These are phyloP conservation scores for Annulohypoxylon moriforme DNA, from an alignment of 495 filamentous ascomycete genomes.

Conservation along the genomic window DNA sequence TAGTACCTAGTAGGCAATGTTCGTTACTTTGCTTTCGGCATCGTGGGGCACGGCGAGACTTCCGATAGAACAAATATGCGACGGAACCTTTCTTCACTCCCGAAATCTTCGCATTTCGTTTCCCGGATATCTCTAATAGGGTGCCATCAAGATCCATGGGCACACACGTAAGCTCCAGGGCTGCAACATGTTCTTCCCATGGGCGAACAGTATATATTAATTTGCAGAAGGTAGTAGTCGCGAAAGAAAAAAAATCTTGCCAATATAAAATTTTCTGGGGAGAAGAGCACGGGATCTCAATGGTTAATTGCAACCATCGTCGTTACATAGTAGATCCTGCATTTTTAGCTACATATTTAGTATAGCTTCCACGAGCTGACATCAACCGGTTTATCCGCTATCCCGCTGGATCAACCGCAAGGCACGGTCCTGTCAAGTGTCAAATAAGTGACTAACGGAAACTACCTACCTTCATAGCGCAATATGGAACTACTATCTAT, in stretches of 20 bases:
- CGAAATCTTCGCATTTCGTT: slow-evolving; percentile 29
- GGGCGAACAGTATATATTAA: slow-evolving; percentile 21
- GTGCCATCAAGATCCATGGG: slow-evolving; percentile 40
- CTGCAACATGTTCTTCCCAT: slow-evolving; percentile 34
- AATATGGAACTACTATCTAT: slow-evolving; percentile 18
- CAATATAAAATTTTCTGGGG: slow-evolving; percentile 36
- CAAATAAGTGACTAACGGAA: slow-evolving; percentile 38
- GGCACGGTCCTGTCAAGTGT: slow-evolving; percentile 31
- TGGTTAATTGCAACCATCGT: slow-evolving; percentile 29
- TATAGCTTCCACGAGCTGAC: slow-evolving; percentile 19
- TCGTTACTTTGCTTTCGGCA: slow-evolving; percentile 15
- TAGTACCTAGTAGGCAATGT: background rate
- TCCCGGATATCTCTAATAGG: slow-evolving; percentile 27
- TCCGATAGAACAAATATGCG: slow-evolving; percentile 16
- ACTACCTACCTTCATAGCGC: slow-evolving; percentile 31
- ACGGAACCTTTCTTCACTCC: background rate
- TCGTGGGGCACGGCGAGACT: slow-evolving; percentile 18
- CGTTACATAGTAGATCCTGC: slow-evolving; percentile 5
- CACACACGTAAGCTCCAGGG: slow-evolving; percentile 38
- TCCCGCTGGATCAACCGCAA: slow-evolving; percentile 28
- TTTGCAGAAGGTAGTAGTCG: slow-evolving; percentile 26
- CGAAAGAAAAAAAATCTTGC: slow-evolving; percentile 20
- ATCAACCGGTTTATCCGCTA: slow-evolving; percentile 46
- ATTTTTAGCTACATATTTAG: slow-evolving; percentile 3
- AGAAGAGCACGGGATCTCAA: slow-evolving; percentile 24